Base-by-base conservation (phyloP, 306 rosid genomes). In the Prunus campanulata region DNA sequence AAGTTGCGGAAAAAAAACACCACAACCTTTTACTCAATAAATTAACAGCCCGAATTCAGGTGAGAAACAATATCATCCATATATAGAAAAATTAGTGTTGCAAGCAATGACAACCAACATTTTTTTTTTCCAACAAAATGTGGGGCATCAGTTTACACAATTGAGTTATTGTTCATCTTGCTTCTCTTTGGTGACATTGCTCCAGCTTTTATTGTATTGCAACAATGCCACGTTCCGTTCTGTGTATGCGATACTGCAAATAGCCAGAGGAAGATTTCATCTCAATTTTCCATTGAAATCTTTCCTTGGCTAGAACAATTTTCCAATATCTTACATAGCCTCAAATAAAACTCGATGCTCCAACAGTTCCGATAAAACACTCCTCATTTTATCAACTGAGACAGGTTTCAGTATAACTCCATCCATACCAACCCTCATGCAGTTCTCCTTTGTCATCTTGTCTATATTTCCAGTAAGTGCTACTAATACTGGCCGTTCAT, bases 381-480 rank as follows among this genome's bases (percentile, higher is more conserved):
- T 81, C 81, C 93, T 85, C 98, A 94, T 92, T 79, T 92, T 94
- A 78, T 94, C 98, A 68, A 94, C 90, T 15, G 97, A 90, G 76
- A 94, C 87, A 30, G 97, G 97, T 81, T 94, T 94, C 55, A 85
- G 84, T 76, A 94, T 67, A 59, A 94, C 85, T 71, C 98, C 97
- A 68, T 90, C 83, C 86, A 94, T 85, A 71, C 97, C 98, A 59
- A 86, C 91, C 81, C 96, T 88, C 74, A 80, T 75, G 86, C 98
- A 94, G 79, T 85, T 91, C 78, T 92, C 97, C 78, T 86, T 94
- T 2, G 92, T 85, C 42, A 73, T 77, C 86, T 83, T 92, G 85
- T 88, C 91, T 68, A 92, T 86, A 83, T 84, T 86, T 57, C 95
- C 97, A 0, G 92, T 88, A 24, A 94, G 92, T 64, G 91, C 95